These are phyloP conservation scores for Calocybe cyanea DNA, from an alignment of 768 basidiomycete species.

Conservation along the genomic window DNA sequence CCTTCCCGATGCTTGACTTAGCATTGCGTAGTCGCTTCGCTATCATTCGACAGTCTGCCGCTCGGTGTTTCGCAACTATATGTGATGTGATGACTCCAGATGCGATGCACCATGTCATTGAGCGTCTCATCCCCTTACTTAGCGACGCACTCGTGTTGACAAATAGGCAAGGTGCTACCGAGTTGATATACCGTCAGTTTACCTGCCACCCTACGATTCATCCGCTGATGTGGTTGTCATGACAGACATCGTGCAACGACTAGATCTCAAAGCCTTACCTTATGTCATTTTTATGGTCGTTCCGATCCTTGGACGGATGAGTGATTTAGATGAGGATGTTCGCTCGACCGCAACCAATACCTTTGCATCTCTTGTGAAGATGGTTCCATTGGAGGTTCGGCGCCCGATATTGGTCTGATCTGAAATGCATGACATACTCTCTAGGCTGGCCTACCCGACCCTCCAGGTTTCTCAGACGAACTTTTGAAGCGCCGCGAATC, in stretches of 20 bases:
- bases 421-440: neutral
- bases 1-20: constrained; percentile 73
- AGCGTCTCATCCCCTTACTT: constrained; percentile 75
- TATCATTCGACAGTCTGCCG: constrained; percentile 85
- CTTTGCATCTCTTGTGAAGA: constrained; percentile 95
- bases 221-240: constrained; percentile 13
- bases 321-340: constrained; percentile 87
- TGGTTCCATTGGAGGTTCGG: constrained; percentile 93
- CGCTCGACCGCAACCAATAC: constrained; percentile 95
- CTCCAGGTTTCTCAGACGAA: constrained; percentile 86
- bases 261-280: constrained; percentile 92
- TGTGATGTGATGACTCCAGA: constrained; percentile 83
- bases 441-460: constrained; percentile 95
- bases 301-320: constrained; percentile 96
- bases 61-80: constrained; percentile 82
- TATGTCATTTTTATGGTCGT: constrained; percentile 97
- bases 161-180: constrained; percentile 86
- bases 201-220: neutral
- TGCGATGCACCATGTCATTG: constrained; percentile 89
- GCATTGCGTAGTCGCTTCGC: constrained; percentile 86
- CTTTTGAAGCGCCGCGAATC: constrained; percentile 79
- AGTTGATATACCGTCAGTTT: constrained; percentile 87
- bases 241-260: constrained; percentile 83
- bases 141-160: constrained; percentile 70
- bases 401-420: neutral